Evolutionary conservation across 129 eudicot genomes (phyloP).

Genomic region (Calendula officinalis): DNA sequence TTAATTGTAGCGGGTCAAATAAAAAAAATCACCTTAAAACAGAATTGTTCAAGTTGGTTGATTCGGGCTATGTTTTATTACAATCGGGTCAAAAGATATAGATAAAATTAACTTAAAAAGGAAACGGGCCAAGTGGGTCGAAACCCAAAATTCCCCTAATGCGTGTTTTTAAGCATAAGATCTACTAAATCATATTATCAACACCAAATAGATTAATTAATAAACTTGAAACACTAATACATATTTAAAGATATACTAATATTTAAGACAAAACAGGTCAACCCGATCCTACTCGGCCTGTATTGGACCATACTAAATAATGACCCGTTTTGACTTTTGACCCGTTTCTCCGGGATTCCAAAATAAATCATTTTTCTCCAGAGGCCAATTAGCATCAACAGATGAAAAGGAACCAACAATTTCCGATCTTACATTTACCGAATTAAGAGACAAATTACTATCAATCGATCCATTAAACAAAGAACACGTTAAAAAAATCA

Average conservation of each 20-base stretch:
- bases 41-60: too few species aligned
- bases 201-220: neutral
- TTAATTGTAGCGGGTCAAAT: too few species aligned
- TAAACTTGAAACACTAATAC: too few species aligned
- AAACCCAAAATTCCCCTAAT: neutral
- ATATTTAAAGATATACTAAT: too few species aligned
- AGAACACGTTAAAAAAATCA: conserved; percentile 73
- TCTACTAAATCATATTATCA: neutral
- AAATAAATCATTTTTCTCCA: conserved; percentile 25
- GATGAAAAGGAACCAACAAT: conserved; percentile 54
- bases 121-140: too few species aligned
- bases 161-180: neutral
- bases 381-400: conserved; percentile 44
- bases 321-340: neutral
- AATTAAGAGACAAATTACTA: conserved; percentile 80
- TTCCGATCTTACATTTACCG: conserved; percentile 73
- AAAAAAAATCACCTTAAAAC: too few species aligned
- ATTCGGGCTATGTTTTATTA: too few species aligned
- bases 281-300: neutral
- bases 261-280: neutral
- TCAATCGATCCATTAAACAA: conserved; percentile 80
- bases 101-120: too few species aligned
- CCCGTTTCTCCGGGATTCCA: neutral
- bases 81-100: too few species aligned
- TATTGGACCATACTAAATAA: neutral